Percentiles rank a stretch among this genome's conserved stretches.
These are phyloP conservation scores for Diaporthe citri DNA, from an alignment of 2,329 filamentous ascomycete genomes.

Conservation along the genomic window DNA sequence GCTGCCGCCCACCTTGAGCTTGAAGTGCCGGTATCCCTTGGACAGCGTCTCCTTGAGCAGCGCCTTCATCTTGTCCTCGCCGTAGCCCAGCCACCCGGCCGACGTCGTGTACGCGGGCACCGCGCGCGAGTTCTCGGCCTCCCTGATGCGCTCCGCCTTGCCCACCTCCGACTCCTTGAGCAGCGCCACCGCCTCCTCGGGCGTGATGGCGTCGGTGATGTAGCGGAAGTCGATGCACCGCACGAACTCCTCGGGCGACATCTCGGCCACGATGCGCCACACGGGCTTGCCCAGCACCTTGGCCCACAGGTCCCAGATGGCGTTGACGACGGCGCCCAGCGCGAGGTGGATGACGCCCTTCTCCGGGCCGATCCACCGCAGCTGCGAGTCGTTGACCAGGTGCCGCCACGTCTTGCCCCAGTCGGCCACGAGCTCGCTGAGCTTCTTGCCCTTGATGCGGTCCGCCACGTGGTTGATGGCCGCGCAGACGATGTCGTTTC, in stretches of 20 bases:
- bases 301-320: slow-evolving; percentile 96
- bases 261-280: slow-evolving; percentile 90
- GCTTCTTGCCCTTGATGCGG: slow-evolving; percentile 79
- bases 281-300: slow-evolving; percentile 89
- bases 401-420: slow-evolving; percentile 93
- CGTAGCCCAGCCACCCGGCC: slow-evolving; percentile 93
- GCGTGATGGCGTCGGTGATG: slow-evolving; percentile 92
- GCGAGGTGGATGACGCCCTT: slow-evolving; percentile 96
- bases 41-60: slow-evolving; percentile 80
- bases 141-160: slow-evolving; percentile 78
- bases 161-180: slow-evolving; percentile 74
- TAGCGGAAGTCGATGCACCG: slow-evolving; percentile 93
- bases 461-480: slow-evolving; percentile 84
- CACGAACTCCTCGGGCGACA: slow-evolving; percentile 89
- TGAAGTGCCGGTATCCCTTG: slow-evolving; percentile 87
- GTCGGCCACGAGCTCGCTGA: slow-evolving; percentile 81
- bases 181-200: slow-evolving; percentile 82
- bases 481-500: slow-evolving; percentile 91
- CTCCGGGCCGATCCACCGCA: slow-evolving; percentile 94
- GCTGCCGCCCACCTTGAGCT: slow-evolving; percentile 86
- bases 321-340: slow-evolving; percentile 89
- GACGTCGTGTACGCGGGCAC: slow-evolving; percentile 93
- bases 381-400: slow-evolving; percentile 89
- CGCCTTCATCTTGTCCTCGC: slow-evolving; percentile 85
- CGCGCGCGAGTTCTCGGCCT: slow-evolving; percentile 79